Conservation (phyloP, 495 filamentous ascomycete genomes). For the Xeromyces bisporus region DNA sequence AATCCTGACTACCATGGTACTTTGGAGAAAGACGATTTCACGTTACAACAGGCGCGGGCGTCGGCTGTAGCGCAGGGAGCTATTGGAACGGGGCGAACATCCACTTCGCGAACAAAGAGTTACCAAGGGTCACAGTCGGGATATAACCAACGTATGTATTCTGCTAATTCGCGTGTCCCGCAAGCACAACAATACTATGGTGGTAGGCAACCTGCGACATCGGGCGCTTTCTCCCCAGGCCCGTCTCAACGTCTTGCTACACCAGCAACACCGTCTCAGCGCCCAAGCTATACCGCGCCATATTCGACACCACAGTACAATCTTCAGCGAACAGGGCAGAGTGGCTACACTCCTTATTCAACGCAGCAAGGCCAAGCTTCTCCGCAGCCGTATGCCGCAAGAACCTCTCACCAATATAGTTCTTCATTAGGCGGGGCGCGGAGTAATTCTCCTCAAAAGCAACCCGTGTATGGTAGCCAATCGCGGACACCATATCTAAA, state of each 20-base stretch:
- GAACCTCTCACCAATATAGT: slow-evolving; percentile 26
- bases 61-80: slow-evolving; percentile 7
- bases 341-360: slow-evolving; percentile 23
- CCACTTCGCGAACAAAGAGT: slow-evolving; percentile 11
- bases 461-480: slow-evolving; percentile 11
- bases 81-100: slow-evolving; percentile 10
- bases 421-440: slow-evolving; percentile 18
- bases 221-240: slow-evolving; percentile 17
- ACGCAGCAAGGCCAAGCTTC: slow-evolving; percentile 19
- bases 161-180: slow-evolving; percentile 16
- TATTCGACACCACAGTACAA: slow-evolving; percentile 23
- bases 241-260: slow-evolving; percentile 19
- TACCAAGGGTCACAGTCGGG: slow-evolving; percentile 14
- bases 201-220: slow-evolving; percentile 21
- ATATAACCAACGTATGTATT: slow-evolving; percentile 22
- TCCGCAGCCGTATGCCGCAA: slow-evolving; percentile 24
- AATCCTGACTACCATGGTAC: slow-evolving; percentile 56
- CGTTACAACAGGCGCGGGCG: slow-evolving; percentile 21
- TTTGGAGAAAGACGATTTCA: slow-evolving; percentile 71
- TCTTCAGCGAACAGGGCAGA: slow-evolving; percentile 23
- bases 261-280: slow-evolving; percentile 28
- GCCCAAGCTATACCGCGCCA: slow-evolving; percentile 18
- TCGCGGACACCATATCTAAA: slow-evolving; percentile 12
- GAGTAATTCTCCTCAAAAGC: slow-evolving; percentile 20
- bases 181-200: slow-evolving; percentile 25